These are phyloP conservation scores for Rhizopogon roseolus DNA, from an alignment of 768 basidiomycete species.

Conservation along the genomic window DNA sequence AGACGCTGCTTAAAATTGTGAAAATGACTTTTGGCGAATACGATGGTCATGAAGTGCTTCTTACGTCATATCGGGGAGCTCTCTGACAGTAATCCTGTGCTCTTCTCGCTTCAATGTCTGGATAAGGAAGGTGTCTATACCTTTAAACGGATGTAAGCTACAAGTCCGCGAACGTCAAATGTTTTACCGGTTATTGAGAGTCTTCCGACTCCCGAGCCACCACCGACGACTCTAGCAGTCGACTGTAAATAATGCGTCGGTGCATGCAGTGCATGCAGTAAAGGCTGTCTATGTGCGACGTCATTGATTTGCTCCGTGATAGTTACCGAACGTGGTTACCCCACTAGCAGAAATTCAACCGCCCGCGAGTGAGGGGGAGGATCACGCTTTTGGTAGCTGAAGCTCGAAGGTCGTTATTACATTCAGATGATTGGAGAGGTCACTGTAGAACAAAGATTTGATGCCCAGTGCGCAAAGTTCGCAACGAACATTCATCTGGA, in stretches of 20 bases:
- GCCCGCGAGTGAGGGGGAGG: too few relatives aligned
- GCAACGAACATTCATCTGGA: neutral
- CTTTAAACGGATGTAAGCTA: neutral
- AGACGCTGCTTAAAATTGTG: constrained; percentile 3
- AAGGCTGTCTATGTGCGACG: neutral
- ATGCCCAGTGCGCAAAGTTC: neutral
- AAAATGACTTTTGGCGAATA: constrained; percentile 5
- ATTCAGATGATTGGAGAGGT: neutral
- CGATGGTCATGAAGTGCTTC: constrained; percentile 2
- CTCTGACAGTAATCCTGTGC: constrained; percentile 20
- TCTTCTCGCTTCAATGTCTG: neutral
- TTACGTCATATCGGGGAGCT: constrained; percentile 17
- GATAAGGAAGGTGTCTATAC: neutral
- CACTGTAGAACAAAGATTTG: neutral
- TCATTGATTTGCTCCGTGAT: neutral
- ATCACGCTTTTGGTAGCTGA: neutral
- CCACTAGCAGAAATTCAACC: too few relatives aligned
- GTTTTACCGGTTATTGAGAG: neutral
- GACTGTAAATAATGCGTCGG: neutral
- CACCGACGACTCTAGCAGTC: neutral
- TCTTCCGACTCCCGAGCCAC: neutral
- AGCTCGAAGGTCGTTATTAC: neutral
- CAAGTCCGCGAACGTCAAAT: neutral
- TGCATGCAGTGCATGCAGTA: neutral
- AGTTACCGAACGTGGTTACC: neutral